Percentiles rank a stretch among this genome's conserved stretches.
Evolutionary conservation across 2,329 filamentous ascomycete genomes (phyloP).

Genomic region (Curvularia eragrostidis): DNA sequence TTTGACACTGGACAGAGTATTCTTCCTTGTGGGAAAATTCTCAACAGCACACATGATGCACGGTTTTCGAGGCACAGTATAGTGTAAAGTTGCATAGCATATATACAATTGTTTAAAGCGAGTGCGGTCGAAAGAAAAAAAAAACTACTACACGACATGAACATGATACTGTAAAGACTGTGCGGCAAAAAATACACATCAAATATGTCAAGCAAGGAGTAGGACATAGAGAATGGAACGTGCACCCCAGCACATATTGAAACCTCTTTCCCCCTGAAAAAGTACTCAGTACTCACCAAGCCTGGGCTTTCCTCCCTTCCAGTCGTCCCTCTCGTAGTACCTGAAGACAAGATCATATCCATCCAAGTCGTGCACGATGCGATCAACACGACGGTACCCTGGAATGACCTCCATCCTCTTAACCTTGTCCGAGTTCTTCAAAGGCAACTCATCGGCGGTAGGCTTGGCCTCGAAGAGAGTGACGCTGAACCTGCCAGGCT

Average conservation of each 20-base stretch:
- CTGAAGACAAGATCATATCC: conserved; percentile 97
- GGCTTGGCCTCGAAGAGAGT: conserved; percentile 93
- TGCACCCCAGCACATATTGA: background rate
- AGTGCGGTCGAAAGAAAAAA: too few relatives aligned
- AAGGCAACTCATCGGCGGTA: conserved; percentile 50
- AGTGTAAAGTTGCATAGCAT: too few relatives aligned
- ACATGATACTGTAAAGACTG: conserved; percentile 12
- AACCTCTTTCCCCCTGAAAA: background rate
- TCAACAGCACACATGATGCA: too few relatives aligned
- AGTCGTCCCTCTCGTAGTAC: conserved; percentile 92
- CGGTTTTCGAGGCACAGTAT: too few relatives aligned
- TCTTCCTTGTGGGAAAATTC: too few relatives aligned
- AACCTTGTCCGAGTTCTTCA: conserved; percentile 48
- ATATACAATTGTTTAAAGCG: too few relatives aligned
- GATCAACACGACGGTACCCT: conserved; percentile 88
- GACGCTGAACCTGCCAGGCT: conserved; percentile 95
- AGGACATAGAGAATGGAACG: background rate
- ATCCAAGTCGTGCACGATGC: conserved; percentile 96
- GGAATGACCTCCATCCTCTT: conserved; percentile 75
- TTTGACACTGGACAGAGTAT: too few relatives aligned
- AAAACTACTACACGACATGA: background rate
- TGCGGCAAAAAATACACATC: conserved; percentile 5
- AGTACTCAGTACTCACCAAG: conserved; percentile 58
- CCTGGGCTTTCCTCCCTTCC: conserved; percentile 68
- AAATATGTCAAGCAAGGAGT: background rate